These are phyloP conservation scores for Monosporozyma siamensis DNA, from an alignment of 805 yeast genomes.

Conservation along the genomic window DNA sequence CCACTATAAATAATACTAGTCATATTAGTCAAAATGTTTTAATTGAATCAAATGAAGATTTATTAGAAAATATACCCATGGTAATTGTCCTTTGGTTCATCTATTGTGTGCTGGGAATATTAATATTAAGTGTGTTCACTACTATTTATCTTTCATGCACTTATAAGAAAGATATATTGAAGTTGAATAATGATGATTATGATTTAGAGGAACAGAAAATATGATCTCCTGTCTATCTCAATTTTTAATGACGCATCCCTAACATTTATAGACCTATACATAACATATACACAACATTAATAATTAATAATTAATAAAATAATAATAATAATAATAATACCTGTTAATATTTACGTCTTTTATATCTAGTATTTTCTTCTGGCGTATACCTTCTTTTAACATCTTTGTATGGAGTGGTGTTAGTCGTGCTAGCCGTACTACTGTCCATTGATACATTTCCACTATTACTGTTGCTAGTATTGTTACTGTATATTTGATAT, in stretches of 20 bases:
- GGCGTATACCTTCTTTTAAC: background rate
- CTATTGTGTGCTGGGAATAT: background rate
- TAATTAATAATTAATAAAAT: background rate
- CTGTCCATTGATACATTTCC: background rate
- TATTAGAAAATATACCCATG: background rate
- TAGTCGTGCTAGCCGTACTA: background rate
- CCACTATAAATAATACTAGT: background rate
- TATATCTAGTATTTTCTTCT: background rate
- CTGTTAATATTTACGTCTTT: background rate
- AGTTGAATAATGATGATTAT: background rate
- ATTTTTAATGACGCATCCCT: too few relatives aligned
- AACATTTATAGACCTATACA: background rate
- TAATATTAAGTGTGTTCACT: background rate
- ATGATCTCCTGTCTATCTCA: too few relatives aligned
- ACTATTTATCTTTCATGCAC: background rate
- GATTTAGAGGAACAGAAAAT: background rate
- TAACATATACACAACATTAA: background rate
- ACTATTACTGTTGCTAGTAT: conserved; percentile 1
- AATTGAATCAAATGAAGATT: background rate
- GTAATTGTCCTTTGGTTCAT: conserved; percentile 1
- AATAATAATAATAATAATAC: background rate
- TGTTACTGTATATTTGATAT: conserved; percentile 5
- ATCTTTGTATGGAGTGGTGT: background rate
- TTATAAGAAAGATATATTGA: background rate
- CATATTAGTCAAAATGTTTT: too few relatives aligned